Conservation (phyloP, 2,329 filamentous ascomycete genomes). For the Colletotrichum sublineola region DNA sequence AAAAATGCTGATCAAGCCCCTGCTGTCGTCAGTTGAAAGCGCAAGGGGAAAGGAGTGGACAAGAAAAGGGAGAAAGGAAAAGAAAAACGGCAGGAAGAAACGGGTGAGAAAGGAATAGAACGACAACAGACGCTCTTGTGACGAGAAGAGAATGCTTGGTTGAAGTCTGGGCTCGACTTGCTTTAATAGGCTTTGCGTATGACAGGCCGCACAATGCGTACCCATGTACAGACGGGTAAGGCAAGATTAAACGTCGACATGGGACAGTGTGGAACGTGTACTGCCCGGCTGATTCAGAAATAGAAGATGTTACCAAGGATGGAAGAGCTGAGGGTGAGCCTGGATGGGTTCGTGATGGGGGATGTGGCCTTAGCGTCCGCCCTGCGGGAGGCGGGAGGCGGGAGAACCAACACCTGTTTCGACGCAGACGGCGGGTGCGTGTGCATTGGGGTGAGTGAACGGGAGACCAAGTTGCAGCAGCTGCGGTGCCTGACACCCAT, state of each 20-base stretch:
- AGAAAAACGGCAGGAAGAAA: conserved; percentile 47
- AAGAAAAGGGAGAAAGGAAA: conserved; percentile 45
- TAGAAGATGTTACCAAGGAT: conserved; percentile 37
- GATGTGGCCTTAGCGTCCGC: conserved; percentile 45
- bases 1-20: conserved; percentile 37
- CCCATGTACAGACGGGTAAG: conserved; percentile 35
- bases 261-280: conserved; percentile 26
- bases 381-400: conserved; percentile 38
- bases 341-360: conserved; percentile 43
- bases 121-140: conserved; percentile 35
- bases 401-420: conserved; percentile 35
- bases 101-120: conserved; percentile 38
- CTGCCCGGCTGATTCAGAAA: conserved; percentile 37
- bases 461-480: conserved; percentile 27
- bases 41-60: conserved; percentile 42
- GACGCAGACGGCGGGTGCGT: conserved; percentile 18
- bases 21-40: conserved; percentile 39
- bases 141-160: conserved; percentile 43
- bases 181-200: conserved; percentile 51
- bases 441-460: conserved; percentile 1
- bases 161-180: conserved; percentile 42
- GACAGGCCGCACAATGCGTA: conserved; percentile 42
- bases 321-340: conserved; percentile 43
- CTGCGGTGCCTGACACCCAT: conserved; percentile 36
- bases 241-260: conserved; percentile 45